Conservation (phyloP, 306 rosid species). For the Datisca glomerata region DNA sequence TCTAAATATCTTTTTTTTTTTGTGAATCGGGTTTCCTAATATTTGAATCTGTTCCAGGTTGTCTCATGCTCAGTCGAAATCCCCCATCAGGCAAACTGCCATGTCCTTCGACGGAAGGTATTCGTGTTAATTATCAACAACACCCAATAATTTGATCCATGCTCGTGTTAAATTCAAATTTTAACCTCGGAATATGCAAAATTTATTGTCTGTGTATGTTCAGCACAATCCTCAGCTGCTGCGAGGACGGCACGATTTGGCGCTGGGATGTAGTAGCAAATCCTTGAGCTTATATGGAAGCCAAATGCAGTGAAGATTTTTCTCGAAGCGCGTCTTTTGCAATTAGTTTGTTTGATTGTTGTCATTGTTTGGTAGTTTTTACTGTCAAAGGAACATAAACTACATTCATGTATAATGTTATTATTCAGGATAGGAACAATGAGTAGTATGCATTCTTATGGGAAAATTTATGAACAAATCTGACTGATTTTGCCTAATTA, state of each 20-base stretch:
- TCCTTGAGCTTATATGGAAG: background rate
- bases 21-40: constrained; percentile 3
- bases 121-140: background rate
- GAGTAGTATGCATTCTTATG: background rate
- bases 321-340: background rate
- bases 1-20: background rate
- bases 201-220: constrained; percentile 10
- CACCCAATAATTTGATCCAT: background rate
- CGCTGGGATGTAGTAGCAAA: constrained; percentile 68
- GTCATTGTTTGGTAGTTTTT: background rate
- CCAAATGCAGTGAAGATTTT: background rate
- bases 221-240: constrained; percentile 83
- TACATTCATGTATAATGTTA: too few relatives aligned
- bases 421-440: background rate
- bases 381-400: background rate
- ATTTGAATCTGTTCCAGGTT: constrained; percentile 34
- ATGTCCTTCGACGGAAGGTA: constrained; percentile 91
- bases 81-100: constrained; percentile 88
- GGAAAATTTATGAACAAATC: too few relatives aligned
- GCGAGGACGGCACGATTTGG: constrained; percentile 97
- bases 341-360: background rate
- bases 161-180: background rate
- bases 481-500: too few relatives aligned
- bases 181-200: background rate
- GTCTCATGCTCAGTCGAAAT: constrained; percentile 73